Base-by-base conservation (phyloP, 1,284 basidiomycete genomes). In the Austroboletus niveus region DNA sequence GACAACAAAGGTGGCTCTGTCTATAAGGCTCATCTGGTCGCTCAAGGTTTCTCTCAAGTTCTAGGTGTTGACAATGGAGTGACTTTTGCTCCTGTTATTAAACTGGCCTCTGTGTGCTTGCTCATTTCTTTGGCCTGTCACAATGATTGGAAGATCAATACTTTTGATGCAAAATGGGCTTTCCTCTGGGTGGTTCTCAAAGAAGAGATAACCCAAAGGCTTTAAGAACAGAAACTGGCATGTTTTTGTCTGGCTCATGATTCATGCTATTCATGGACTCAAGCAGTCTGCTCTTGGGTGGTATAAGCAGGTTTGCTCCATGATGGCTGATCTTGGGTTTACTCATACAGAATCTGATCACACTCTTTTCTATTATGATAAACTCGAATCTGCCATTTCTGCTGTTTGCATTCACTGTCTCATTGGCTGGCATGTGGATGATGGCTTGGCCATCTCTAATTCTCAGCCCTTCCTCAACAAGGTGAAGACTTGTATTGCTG, bases 281-380 rank as follows among this genome's bases (percentile, higher is more conserved):
- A 56, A 57, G 5, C 55, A 57, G 4, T 52, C 49, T 0, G 41
- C 35, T 0, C n/a, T 51, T 0, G n/a, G 52, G 7, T 56, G 54
- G 54, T 56, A 57, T 2, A 8, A 38, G 1, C 55, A 56, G 12
- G 53, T 57, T 2, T 22, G 41, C 4, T 1, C 7, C 0, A 14
- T 55, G 0, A 56, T 57, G 49, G 9, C 35, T 0, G 41, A 55
- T 1, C 42, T 56, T 0, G 52, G 52, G 2, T 55, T 56, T n/a
- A 11, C 6, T 0, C 8, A 20, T 0, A 8, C 27, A 0, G 12
- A 42, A 0, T 9, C 29, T 0, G 52, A 56, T 10, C 55, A 55
- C 24, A 35, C 49, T 0, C 1, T 66, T 0, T 63, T 70, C 9
- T 54, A 39, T 20, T 31, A 53, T 45, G n/a, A 57, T 56, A 6